These are phyloP conservation scores for Aspergillus avenaceus DNA, from an alignment of 495 filamentous ascomycete genomes.

Conservation along the genomic window DNA sequence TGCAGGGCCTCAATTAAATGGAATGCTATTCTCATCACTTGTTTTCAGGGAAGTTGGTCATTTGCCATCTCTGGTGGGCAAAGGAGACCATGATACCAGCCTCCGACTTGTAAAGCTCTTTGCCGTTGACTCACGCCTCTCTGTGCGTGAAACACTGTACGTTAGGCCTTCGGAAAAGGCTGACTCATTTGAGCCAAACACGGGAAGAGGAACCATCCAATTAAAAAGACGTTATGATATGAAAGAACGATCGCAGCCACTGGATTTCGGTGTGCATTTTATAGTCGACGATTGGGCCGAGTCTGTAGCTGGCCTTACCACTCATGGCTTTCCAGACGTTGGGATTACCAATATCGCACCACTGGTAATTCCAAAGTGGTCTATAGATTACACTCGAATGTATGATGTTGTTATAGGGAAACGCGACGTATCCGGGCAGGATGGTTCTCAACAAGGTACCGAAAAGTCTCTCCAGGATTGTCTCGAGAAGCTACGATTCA, in stretches of 20 bases:
- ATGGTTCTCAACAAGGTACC: not conserved
- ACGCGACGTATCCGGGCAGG: not conserved
- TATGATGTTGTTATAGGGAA: slow-evolving; percentile 24
- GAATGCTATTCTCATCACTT: slow-evolving; percentile 26
- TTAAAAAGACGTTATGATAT: slow-evolving; percentile 17
- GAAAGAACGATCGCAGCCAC: slow-evolving; percentile 1
- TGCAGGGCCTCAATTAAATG: slow-evolving; percentile 2
- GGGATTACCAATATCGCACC: slow-evolving; percentile 6
- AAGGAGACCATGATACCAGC: slow-evolving; percentile 13
- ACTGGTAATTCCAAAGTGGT: slow-evolving; percentile 20
- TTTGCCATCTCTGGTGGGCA: slow-evolving; percentile 9
- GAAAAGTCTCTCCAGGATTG: slow-evolving; percentile 15
- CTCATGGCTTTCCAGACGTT: not conserved
- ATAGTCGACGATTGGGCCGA: slow-evolving; percentile 39
- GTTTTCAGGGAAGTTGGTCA: slow-evolving; percentile 33
- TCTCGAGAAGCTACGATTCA: slow-evolving; percentile 12
- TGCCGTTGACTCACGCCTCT: slow-evolving; percentile 27
- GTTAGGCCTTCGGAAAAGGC: slow-evolving; percentile 8
- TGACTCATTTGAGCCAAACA: slow-evolving; percentile 5
- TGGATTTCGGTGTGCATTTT: slow-evolving; percentile 20
- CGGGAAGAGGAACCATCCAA: slow-evolving; percentile 19
- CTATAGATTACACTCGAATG: slow-evolving; percentile 27
- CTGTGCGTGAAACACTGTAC: slow-evolving; percentile 35
- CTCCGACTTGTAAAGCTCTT: slow-evolving; percentile 37
- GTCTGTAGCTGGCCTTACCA: slow-evolving; percentile 8